Conservation (phyloP, 1,139 yeast genomes). For the Zygosaccharomyces pseudobailii region DNA sequence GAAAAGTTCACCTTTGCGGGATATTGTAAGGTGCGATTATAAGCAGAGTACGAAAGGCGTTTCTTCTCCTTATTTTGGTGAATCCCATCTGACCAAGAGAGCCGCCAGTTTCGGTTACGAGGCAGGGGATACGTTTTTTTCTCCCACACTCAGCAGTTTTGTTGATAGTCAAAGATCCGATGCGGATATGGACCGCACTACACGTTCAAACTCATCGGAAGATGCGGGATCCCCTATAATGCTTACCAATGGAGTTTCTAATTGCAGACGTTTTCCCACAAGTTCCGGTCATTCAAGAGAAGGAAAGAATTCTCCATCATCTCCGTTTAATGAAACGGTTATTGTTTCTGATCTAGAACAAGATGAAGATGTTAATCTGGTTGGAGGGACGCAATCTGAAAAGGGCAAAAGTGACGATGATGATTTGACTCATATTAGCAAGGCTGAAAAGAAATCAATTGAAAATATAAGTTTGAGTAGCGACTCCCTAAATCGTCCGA, state of each 20-base stretch:
- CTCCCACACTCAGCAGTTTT: background rate
- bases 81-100: slow-evolving; percentile 12
- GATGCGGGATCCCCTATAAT: background rate
- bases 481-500: background rate
- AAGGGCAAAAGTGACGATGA: background rate
- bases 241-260: background rate
- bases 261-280: background rate
- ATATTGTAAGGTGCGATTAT: background rate
- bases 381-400: slow-evolving; percentile 7
- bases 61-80: slow-evolving; percentile 17
- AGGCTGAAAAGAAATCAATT: slow-evolving; percentile 12
- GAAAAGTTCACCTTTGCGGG: slow-evolving; percentile 18
- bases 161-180: slow-evolving; percentile 1
- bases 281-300: background rate
- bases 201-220: background rate
- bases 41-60: slow-evolving; percentile 1
- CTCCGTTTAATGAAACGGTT: slow-evolving; percentile 7
- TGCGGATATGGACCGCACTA: background rate
- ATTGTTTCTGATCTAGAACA: slow-evolving; percentile 15
- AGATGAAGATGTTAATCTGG: slow-evolving; percentile 19
- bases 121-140: background rate
- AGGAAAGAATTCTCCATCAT: background rate
- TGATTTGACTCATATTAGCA: slow-evolving; percentile 6
- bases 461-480: slow-evolving; percentile 5
- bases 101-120: slow-evolving; percentile 5